Evolutionary conservation across 2,329 filamentous ascomycete genomes (phyloP), one percentile per base, ranked within the genome.

Genomic region (Aspergillus udagawae): DNA sequence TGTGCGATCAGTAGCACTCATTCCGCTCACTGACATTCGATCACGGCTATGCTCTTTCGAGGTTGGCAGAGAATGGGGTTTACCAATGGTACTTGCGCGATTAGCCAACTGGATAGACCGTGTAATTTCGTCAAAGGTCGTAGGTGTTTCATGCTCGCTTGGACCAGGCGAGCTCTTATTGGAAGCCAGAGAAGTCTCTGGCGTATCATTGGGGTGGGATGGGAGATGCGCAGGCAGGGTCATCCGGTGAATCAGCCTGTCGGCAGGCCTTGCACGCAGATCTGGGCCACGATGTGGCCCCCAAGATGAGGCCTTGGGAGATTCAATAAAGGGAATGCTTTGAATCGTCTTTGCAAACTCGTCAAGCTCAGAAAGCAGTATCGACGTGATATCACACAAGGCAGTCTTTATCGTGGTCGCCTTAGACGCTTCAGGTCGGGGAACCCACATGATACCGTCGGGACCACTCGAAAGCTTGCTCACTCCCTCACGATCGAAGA

Each of bases 321-420:
- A 92, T 60, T 93, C 89, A 58, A 97, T 86, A 3, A 84, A 86
- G 3, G 87, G 86, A 76, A 89, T 82, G 27, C 78, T 87, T 71
- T 92, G 89, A 56, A 90, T 84, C 0, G 84, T 88, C 66, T 84
- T 90, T 56, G 88, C 89, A 57, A 91, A 80, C 1, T 84, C 85
- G 29, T 87, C 89, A 82, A 93, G 86, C 73, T 91, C 89, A 21
- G 88, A 88, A 23, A 93, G 78, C 49, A 93, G 73, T 53, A 90
- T 70, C 12, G 88, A 88, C 3, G 89, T 90, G 55, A 92, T 83
- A 70, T 91, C 87, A 68, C 89, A 91, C 83, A 93, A 87, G 67
- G 90, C 82, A 0, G 88, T 90, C 75, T 90, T 91, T 72, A 92
- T 86, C 1, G 91, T 94, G 1, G 91, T 94, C 51, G 85, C 83